Evolutionary conservation across 495 filamentous ascomycete species (phyloP).

Genomic region (Chaetomium cochliodes): DNA sequence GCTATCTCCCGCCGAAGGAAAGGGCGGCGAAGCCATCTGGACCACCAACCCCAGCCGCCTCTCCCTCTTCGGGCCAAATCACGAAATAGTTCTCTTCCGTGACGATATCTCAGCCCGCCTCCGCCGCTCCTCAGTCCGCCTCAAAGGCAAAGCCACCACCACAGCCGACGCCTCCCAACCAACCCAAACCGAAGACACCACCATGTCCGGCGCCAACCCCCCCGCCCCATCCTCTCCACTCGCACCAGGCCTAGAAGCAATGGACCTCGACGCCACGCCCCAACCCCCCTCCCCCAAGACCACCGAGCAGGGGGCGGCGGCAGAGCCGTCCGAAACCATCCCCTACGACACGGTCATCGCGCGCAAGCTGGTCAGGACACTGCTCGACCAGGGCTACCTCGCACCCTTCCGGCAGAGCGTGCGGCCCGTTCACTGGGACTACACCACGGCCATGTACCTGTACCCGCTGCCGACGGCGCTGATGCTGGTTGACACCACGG

Average conservation of each 20-base stretch:
- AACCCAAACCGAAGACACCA: constrained; percentile 30
- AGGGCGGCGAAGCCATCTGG: constrained; percentile 73
- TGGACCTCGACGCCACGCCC: constrained; percentile 47
- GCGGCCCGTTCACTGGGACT: constrained; percentile 88
- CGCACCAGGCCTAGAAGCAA: constrained; percentile 31
- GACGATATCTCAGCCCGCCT: constrained; percentile 81
- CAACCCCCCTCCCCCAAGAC: constrained; percentile 5
- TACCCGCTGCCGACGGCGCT: constrained; percentile 86
- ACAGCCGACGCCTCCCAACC: constrained; percentile 15
- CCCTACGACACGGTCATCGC: constrained; percentile 58
- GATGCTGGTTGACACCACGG: constrained; percentile 77
- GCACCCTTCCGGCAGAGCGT: constrained; percentile 75
- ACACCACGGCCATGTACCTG: constrained; percentile 65
- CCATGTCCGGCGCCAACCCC: constrained; percentile 35
- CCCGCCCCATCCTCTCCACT: constrained; percentile 1
- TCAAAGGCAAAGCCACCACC: constrained; percentile 40
- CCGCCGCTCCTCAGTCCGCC: constrained; percentile 67
- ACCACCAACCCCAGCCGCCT: constrained; percentile 81
- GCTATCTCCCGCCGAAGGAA: constrained; percentile 41
- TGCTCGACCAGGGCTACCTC: constrained; percentile 88
- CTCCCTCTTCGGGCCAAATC: constrained; percentile 75
- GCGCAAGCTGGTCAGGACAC: constrained; percentile 83
- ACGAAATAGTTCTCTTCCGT: constrained; percentile 81
- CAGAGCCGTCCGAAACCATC: constrained; percentile 14
- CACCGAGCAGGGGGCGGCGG: neutral